phyloP scores from a whole-genome alignment of 1,139 yeast genomes.

The Saccharomyces uvarum region DNA sequence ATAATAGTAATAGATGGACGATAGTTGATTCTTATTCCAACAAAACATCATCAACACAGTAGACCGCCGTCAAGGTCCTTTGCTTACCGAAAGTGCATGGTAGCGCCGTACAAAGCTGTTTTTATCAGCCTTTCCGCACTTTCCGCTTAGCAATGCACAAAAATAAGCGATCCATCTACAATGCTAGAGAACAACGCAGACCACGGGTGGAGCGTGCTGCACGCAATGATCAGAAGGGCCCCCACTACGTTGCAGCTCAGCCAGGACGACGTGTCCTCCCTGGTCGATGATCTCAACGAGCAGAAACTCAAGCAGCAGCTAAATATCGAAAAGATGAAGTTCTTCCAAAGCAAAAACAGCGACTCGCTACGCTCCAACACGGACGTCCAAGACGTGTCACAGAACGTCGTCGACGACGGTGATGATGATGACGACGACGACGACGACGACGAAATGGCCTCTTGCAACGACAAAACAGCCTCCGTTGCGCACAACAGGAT shows the following conservation, averaged over 20 bases:
- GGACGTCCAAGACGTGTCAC: not conserved
- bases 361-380: not conserved
- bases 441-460: not conserved
- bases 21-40: not conserved
- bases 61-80: not conserved
- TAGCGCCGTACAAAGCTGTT: not conserved
- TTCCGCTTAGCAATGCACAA: not conserved
- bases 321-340: slow-evolving; percentile 1
- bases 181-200: not conserved
- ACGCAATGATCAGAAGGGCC: slow-evolving; percentile 13
- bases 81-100: not conserved
- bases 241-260: slow-evolving; percentile 13
- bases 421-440: not conserved
- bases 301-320: slow-evolving; percentile 7
- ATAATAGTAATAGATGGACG: not conserved
- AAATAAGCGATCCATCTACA: not conserved
- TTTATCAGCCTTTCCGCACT: not conserved
- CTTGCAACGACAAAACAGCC: not conserved
- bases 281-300: slow-evolving; percentile 15
- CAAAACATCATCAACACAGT: not conserved
- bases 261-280: slow-evolving; percentile 13
- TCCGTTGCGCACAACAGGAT: not conserved
- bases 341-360: not conserved
- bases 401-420: not conserved
- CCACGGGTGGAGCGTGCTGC: not conserved